Percentiles rank a stretch among this genome's conserved stretches.
These are phyloP conservation scores for Sordaria brevicollis DNA, from an alignment of 495 filamentous ascomycete species.

Conservation along the genomic window DNA sequence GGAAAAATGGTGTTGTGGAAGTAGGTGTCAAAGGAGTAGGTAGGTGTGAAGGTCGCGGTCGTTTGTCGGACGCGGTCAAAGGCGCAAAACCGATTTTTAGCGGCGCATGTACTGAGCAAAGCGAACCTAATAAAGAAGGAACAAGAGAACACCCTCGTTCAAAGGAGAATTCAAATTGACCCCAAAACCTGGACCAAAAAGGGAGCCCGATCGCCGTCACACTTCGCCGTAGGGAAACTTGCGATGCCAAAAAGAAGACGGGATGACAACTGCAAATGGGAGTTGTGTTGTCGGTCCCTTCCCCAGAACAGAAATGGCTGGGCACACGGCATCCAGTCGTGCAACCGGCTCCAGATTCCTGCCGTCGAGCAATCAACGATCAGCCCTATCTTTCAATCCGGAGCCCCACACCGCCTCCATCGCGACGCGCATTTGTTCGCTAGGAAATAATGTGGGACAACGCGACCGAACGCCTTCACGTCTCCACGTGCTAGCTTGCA, in stretches of 20 bases:
- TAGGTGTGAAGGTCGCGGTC: not conserved
- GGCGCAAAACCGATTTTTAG: not conserved
- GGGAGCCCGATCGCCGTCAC: not conserved
- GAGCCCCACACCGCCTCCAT: constrained; percentile 7
- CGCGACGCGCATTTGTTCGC: constrained; percentile 2
- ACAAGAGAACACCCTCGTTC: not conserved
- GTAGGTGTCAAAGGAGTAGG: not conserved
- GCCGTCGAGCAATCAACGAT: not conserved
- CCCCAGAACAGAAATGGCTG: not conserved
- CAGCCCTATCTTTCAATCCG: not conserved
- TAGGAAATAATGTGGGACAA: constrained; percentile 7
- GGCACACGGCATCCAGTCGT: not conserved
- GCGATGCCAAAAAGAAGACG: not conserved
- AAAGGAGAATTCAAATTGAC: not conserved
- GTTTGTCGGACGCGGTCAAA: not conserved
- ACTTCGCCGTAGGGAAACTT: not conserved
- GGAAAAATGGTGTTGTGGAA: not conserved
- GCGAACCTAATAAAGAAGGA: not conserved
- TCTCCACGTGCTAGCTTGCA: constrained; percentile 10
- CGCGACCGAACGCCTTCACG: constrained; percentile 9
- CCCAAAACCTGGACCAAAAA: not conserved
- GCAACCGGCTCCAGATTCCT: not conserved
- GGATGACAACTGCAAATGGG: not conserved
- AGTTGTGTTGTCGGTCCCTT: not conserved
- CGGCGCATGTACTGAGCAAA: not conserved